Base-by-base conservation (phyloP, 257 asterid genomes). In the Penstemon eatonii region DNA sequence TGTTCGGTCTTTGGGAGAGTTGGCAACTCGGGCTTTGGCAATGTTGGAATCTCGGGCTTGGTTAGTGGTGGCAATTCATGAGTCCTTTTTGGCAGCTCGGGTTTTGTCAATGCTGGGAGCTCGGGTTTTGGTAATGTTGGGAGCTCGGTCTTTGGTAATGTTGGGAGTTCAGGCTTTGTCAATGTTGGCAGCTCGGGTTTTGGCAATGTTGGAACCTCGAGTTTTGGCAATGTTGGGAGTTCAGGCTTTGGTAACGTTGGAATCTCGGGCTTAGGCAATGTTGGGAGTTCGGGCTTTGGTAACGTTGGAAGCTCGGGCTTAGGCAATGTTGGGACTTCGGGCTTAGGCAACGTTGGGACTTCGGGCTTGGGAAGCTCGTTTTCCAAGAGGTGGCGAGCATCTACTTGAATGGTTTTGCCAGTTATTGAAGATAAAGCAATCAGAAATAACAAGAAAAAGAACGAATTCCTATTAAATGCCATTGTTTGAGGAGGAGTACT, bases 351-450 rank as follows among this genome's bases (percentile, higher is more conserved):
- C 7, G 1, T 36, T 0, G 64, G 64, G 7, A 58, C 8, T 11
- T 43, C 55, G 0, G 67, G 67, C 10, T 63, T 63, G 4, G 63
- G 68, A 8, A 60, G 4, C 19, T 63, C 68, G 0, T 63, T 33
- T 19, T 70, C 74, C 62, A 61, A 65, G 37, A 70, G 68, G 53
- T 9, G 75, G 4, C 75, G 75, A 0, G 63, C 75, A 7, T 41
- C 69, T 2, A 4, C 66, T 47, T 47, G 73, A 46, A 68, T 11
- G 6, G 40, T 25, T 25, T 59, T 36, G 8, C 57, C 37, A 38
- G 8, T 42, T 46, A 61, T 41, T 7, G 62, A 44, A 18, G 55
- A 62, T 42, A 61, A 52, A 3, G 25, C 45, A 61, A 52, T 52
- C 38, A 70, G 47, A 18, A 70, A 1, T 47, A 62, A 40, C 59